A percentile compares a stretch with the other conserved stretches of the same genome.
Conservation (phyloP, 2,329 filamentous ascomycete genomes). For the Diaporthe eres region DNA sequence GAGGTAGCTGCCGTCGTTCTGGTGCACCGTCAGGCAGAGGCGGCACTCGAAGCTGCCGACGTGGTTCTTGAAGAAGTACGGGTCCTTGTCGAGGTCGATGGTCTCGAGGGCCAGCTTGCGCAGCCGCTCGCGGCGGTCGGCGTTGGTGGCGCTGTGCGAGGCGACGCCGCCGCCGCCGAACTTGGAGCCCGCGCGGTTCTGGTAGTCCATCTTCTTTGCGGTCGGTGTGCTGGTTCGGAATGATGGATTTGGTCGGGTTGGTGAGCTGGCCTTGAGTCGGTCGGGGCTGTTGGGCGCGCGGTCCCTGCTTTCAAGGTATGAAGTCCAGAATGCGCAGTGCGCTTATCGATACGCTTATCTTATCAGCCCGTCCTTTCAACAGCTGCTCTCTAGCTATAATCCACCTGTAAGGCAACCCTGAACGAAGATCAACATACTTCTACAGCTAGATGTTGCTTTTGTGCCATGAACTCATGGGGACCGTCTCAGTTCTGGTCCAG, state of each 20-base stretch:
- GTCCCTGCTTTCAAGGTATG: background rate
- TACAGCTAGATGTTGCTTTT: too few species aligned
- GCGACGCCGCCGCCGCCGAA: slow-evolving; percentile 98
- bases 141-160: slow-evolving; percentile 92
- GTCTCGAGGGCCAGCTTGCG: slow-evolving; percentile 98
- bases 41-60: slow-evolving; percentile 98
- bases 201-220: slow-evolving; percentile 71
- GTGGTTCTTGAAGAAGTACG: slow-evolving; percentile 99
- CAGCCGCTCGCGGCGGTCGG: slow-evolving; percentile 95
- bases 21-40: slow-evolving; percentile 96
- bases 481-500: too few species aligned
- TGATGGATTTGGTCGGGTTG: background rate
- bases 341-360: slow-evolving; percentile 12
- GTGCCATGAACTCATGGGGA: too few species aligned
- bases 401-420: too few species aligned
- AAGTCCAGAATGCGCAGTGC: background rate
- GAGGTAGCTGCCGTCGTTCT: slow-evolving; percentile 98
- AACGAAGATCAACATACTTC: too few species aligned
- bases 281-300: background rate
- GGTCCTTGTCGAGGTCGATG: slow-evolving; percentile 99
- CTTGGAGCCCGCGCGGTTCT: slow-evolving; percentile 97
- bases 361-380: background rate
- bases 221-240: background rate
- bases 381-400: too few species aligned
- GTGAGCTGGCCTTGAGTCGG: background rate